phyloP scores from a whole-genome alignment of 208 protist species.

The Acanthamoeba lenticulata region DNA sequence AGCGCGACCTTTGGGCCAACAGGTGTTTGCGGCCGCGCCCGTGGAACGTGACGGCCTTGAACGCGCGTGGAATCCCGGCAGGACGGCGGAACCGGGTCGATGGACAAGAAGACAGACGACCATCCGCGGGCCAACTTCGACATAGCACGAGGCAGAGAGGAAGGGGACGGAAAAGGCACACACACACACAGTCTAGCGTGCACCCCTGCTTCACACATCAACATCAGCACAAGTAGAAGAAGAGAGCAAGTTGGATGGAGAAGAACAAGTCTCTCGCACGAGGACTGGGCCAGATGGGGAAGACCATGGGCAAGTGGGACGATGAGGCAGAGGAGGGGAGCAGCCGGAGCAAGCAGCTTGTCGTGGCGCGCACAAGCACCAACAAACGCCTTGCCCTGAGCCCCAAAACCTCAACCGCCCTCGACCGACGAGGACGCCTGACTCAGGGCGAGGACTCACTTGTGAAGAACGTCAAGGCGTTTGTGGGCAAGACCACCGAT shows the following conservation, averaged over 20 bases:
- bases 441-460: neutral
- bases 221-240: neutral
- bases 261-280: neutral
- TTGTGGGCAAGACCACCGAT: neutral
- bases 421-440: neutral
- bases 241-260: neutral
- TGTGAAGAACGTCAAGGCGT: neutral
- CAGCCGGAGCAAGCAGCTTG: neutral
- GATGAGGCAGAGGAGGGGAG: neutral
- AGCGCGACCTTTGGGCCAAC: no score
- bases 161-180: no score
- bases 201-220: no score
- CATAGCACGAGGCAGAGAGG: no score
- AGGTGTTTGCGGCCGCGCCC: no score
- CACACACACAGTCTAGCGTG: neutral
- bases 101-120: no score
- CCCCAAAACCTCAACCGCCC: no score
- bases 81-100: no score
- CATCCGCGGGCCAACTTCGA: no score
- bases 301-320: neutral
- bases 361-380: neutral
- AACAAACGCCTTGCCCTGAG: neutral
- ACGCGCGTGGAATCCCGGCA: no score
- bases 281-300: neutral
- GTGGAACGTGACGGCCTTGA: no score